Conservation (phyloP, 164 flowering plant species). For the Stephania yunnanensis region DNA sequence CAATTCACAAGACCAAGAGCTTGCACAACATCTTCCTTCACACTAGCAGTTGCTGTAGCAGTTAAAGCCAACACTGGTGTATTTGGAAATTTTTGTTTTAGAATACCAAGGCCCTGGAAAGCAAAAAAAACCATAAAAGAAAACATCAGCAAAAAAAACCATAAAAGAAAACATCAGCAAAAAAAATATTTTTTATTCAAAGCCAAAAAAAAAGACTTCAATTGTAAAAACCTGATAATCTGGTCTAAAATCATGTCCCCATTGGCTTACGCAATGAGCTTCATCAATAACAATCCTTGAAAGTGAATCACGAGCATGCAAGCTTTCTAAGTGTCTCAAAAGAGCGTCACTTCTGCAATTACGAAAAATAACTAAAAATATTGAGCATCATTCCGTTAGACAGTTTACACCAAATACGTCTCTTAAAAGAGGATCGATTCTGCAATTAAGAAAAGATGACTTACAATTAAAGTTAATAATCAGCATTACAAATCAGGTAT, state of each 20-base stretch:
- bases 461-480: no score
- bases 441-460: no score
- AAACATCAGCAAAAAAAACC: not conserved
- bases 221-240: conserved; percentile 78
- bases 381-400: not conserved
- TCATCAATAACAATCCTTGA: conserved; percentile 95
- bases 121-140: not conserved
- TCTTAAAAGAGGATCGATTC: no score
- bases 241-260: conserved; percentile 99
- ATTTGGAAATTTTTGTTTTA: conserved; percentile 83
- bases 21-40: conserved; percentile 96
- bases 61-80: conserved; percentile 94
- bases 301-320: conserved; percentile 65
- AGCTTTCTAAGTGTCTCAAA: conserved; percentile 69
- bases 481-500: no score
- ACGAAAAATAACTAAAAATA: conserved; percentile 4
- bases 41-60: conserved; percentile 97
- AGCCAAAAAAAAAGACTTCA: not conserved
- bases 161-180: not conserved
- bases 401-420: not conserved
- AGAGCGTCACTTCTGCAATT: conserved; percentile 81
- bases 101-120: conserved; percentile 85
- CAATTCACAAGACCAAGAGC: conserved; percentile 95
- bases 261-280: conserved; percentile 99
- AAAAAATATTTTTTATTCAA: not conserved